These are phyloP conservation scores for Cetradonia linearis DNA, from an alignment of 495 filamentous ascomycete genomes.

Conservation along the genomic window DNA sequence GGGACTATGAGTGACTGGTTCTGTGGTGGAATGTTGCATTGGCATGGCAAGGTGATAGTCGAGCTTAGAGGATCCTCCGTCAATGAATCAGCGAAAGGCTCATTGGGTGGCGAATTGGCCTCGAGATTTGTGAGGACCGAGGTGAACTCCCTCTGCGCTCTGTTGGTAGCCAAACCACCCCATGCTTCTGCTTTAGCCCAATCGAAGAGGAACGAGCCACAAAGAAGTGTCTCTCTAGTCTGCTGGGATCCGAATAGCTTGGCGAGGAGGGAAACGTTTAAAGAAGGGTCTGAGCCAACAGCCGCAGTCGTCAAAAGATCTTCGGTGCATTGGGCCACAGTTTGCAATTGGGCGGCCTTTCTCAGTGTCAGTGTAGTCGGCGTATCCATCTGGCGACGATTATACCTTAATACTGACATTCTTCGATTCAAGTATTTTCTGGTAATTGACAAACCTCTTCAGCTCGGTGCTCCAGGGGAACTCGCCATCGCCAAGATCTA, in stretches of 20 bases:
- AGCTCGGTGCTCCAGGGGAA: constrained; percentile 43
- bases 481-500: constrained; percentile 18
- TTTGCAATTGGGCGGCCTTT: constrained; percentile 4
- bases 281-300: constrained; percentile 16
- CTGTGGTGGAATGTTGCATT: not conserved
- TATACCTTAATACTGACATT: constrained; percentile 32
- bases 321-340: constrained; percentile 8
- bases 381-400: not conserved
- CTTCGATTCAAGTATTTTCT: constrained; percentile 33
- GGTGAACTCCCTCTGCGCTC: not conserved
- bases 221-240: constrained; percentile 37
- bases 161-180: constrained; percentile 2
- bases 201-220: constrained; percentile 43
- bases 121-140: constrained; percentile 2
- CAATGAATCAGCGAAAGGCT: not conserved
- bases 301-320: constrained; percentile 26
- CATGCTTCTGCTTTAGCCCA: constrained; percentile 27
- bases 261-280: constrained; percentile 28
- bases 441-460: constrained; percentile 38
- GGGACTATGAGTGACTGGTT: not conserved
- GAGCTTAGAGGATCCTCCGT: not conserved
- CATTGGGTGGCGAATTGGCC: not conserved
- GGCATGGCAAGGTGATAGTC: not conserved
- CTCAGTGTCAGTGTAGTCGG: not conserved
- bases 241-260: constrained; percentile 28